Conservation (phyloP, 805 yeast genomes). For the Hanseniaspora jakobsenii region DNA sequence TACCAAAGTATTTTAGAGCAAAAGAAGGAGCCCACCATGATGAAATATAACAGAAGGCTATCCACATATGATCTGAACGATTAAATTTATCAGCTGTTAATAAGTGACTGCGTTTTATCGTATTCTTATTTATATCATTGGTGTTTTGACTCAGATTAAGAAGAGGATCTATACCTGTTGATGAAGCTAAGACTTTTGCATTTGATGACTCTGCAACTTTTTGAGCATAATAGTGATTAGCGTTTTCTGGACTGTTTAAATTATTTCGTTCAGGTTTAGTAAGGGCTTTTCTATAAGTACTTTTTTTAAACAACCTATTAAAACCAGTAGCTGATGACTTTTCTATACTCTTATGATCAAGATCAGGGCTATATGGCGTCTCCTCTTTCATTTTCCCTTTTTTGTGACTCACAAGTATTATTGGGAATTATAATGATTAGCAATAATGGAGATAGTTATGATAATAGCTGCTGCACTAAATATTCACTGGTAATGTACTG, state of each 20-base stretch:
- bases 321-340: background rate
- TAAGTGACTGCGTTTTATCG: no score
- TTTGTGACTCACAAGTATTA: no score
- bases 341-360: no score
- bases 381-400: no score
- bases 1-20: constrained; percentile 56
- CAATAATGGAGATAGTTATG: no score
- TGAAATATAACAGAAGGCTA: constrained; percentile 59
- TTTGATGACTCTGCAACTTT: constrained; percentile 54
- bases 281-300: constrained; percentile 54
- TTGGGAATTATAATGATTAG: no score
- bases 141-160: no score
- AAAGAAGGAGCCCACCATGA: constrained; percentile 92
- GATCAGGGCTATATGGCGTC: no score
- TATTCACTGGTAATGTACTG: no score
- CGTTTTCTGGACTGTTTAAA: constrained; percentile 51
- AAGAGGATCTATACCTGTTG: constrained; percentile 8
- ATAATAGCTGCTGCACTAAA: no score
- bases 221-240: constrained; percentile 66
- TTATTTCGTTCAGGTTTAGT: constrained; percentile 76
- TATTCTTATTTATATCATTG: no score
- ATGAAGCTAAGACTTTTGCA: constrained; percentile 30
- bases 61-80: constrained; percentile 46
- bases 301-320: no score
- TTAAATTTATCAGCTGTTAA: constrained; percentile 16